Evolutionary conservation across 2,329 filamentous ascomycete genomes (phyloP), one percentile per base, ranked within the genome.

Genomic region (Neofusicoccum cordaticola): DNA sequence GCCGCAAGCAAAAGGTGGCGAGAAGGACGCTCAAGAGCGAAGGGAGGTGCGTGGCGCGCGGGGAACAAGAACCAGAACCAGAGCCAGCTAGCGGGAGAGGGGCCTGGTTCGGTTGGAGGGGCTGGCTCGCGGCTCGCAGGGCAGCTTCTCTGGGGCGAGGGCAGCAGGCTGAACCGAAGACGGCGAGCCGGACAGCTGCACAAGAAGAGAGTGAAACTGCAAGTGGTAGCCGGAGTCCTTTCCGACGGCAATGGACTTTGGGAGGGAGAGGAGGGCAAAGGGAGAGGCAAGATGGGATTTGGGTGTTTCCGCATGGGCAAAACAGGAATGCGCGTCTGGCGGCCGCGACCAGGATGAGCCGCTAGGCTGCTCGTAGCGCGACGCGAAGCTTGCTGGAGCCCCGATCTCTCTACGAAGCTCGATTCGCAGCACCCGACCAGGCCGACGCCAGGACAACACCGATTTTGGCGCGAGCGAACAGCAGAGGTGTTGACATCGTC

Each of bases 251-350:
- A 34, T 8, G n/a, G 31, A 22, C 12, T 19, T 37, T 35, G 11
- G 12, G 53, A 31, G 7, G n/a, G 22, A 60, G 41, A 60, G 11
- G 27, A 37, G 56, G 31, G n/a, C 34, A 37, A 52, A 17, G 11
- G 56, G 6, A 7, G 27, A 34, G 19, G 17, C 17, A 22, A 42
- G 56, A 60, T 60, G 56, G 56, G 41, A 60, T 47, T 60, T 47
- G 9, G 56, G 31, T 31, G 44, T 19, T 60, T 60, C 41, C 41
- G 41, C 56, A 60, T 60, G 56, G 22, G 52, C 52, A 47, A 60
- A 60, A 47, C 56, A 47, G 56, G 56, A 57, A 60, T 60, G 56
- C 56, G 56, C 47, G 42, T 37, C 17, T 60, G 56, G 56, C 27
- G 13, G 56, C n/a, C 15, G 56, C 56, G 56, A 60, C 56, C 42